A percentile compares a stretch with the other conserved stretches of the same genome.
phyloP scores from a whole-genome alignment of 1,284 basidiomycete genomes.

The Trametes versicolor region DNA sequence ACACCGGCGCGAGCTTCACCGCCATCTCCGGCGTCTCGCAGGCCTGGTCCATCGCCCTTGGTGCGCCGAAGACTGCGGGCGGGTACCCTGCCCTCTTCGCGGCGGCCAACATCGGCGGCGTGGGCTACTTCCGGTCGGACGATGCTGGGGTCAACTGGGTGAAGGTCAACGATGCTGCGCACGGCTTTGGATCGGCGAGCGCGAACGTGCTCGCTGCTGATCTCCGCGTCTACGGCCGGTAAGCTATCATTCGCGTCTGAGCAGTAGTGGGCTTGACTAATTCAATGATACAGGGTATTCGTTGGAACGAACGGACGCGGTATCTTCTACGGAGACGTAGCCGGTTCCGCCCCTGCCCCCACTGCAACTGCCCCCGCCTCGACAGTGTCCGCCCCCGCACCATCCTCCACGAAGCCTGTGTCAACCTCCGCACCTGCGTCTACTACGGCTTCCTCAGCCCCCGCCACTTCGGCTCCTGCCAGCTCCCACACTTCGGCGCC shows the following conservation, averaged over 20 bases:
- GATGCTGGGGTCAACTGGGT: conserved; percentile 68
- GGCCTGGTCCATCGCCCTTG: conserved; percentile 68
- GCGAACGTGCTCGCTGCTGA: conserved; percentile 63
- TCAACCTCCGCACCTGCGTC: conserved; percentile 40
- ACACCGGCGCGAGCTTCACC: conserved; percentile 61
- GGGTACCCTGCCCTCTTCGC: conserved; percentile 67
- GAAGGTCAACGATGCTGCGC: conserved; percentile 66
- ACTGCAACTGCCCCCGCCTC: conserved; percentile 42
- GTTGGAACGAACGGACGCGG: conserved; percentile 73
- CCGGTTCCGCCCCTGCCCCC: conserved; percentile 51
- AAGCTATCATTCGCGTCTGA: conserved; percentile 27
- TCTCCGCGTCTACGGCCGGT: conserved; percentile 63
- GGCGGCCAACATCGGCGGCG: conserved; percentile 59
- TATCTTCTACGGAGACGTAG: conserved; percentile 65
- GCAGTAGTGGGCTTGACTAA: too few relatives aligned
- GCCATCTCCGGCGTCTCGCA: conserved; percentile 57
- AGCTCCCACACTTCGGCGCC: conserved; percentile 10
- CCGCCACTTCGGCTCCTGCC: conserved; percentile 28
- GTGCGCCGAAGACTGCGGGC: conserved; percentile 58
- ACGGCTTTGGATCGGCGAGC: conserved; percentile 66
- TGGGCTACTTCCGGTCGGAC: conserved; percentile 68
- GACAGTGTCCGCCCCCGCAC: conserved; percentile 20
- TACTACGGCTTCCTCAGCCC: background rate
- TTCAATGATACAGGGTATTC: conserved; percentile 56
- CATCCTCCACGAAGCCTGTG: conserved; percentile 22